phyloP scores from a whole-genome alignment of 768 basidiomycete genomes.

The Polyporus arcularius region DNA sequence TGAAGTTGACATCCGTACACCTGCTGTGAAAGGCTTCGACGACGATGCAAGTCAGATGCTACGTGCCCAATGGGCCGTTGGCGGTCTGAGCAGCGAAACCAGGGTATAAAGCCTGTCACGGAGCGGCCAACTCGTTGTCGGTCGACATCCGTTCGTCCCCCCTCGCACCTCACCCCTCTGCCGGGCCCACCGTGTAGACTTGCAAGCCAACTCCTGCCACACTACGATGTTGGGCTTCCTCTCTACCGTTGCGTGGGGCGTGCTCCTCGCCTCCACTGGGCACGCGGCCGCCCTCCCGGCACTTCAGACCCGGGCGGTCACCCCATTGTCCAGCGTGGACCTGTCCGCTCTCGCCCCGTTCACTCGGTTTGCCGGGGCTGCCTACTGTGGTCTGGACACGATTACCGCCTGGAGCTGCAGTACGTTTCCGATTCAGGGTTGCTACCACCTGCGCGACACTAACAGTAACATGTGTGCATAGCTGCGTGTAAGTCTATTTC shows the following conservation, averaged over 20 bases:
- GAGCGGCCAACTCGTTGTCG: background rate
- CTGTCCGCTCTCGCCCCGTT: constrained; percentile 46
- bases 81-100: too few relatives aligned
- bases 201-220: background rate
- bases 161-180: background rate
- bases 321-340: constrained; percentile 30
- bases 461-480: constrained; percentile 9
- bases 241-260: constrained; percentile 4
- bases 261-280: background rate
- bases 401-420: constrained; percentile 48
- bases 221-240: constrained; percentile 1
- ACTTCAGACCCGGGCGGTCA: constrained; percentile 19
- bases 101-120: background rate
- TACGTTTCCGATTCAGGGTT: background rate
- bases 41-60: too few relatives aligned
- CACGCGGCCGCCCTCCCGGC: background rate
- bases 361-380: constrained; percentile 54
- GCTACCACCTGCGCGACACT: background rate
- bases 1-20: too few relatives aligned
- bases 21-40: too few relatives aligned
- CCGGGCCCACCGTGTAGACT: constrained; percentile 4
- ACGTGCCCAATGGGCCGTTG: too few relatives aligned
- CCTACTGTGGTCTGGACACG: constrained; percentile 47
- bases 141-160: background rate
- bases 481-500: constrained; percentile 44